Conservation (phyloP, 148 eudicot species). For the Spergularia marina region DNA sequence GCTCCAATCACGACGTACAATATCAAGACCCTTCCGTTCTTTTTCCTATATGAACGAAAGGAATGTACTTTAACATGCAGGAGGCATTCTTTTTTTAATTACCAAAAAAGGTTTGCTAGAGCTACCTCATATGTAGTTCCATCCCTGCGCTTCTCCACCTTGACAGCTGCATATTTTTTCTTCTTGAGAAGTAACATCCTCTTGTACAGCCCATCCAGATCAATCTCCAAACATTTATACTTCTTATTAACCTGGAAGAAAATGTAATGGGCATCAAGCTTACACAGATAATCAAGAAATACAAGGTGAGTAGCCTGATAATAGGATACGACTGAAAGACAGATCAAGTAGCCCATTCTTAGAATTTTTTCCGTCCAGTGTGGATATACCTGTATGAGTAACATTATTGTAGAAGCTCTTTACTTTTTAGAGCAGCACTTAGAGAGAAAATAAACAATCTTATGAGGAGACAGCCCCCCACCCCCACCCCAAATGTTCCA, state of each 20-base stretch:
- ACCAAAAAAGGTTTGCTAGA: constrained; percentile 6
- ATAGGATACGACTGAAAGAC: not conserved
- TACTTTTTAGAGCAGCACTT: not conserved
- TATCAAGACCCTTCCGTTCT: constrained; percentile 98
- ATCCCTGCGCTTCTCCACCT: constrained; percentile 66
- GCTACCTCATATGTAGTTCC: constrained; percentile 70
- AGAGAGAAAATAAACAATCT: not conserved
- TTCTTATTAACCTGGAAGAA: constrained; percentile 76
- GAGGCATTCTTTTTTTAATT: not conserved
- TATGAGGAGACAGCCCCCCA: not conserved
- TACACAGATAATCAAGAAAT: constrained; percentile 1
- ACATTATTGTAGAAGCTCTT: not conserved
- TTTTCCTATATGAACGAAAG: constrained; percentile 49
- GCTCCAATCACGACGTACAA: constrained; percentile 99
- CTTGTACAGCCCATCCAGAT: constrained; percentile 92
- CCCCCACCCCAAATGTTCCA: not conserved
- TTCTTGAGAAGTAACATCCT: constrained; percentile 97
- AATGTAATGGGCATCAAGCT: constrained; percentile 7
- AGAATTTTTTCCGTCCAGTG: not conserved
- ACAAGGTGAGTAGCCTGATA: not conserved
- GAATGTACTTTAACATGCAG: constrained; percentile 11
- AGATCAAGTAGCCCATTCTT: not conserved
- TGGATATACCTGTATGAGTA: not conserved
- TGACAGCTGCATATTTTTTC: constrained; percentile 98
- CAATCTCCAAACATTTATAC: constrained; percentile 89